Conservation (phyloP, 495 filamentous ascomycete species). For the Lepidopterella palustris region DNA sequence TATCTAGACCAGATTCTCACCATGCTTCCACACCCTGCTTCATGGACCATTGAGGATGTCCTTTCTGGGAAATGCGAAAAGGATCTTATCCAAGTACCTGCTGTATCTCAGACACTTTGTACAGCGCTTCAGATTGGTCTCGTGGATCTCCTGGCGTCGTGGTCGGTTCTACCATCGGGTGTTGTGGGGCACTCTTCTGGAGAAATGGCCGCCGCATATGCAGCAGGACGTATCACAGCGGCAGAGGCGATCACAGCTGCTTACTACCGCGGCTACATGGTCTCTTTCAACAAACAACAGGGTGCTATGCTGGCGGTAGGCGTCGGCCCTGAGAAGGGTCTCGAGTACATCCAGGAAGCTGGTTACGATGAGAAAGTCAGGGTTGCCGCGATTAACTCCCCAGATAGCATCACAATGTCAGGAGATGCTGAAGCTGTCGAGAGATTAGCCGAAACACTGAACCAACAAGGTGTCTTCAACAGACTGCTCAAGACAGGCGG, state of each 20-base stretch:
- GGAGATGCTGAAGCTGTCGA: conserved; percentile 35
- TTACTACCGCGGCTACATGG: background rate
- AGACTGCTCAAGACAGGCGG: conserved; percentile 35
- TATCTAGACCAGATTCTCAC: background rate
- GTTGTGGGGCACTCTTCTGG: conserved; percentile 19
- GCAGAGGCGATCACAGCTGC: background rate
- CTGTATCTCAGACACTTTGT: conserved; percentile 17
- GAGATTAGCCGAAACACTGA: conserved; percentile 29
- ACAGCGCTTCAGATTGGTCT: conserved; percentile 15
- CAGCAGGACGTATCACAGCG: conserved; percentile 1
- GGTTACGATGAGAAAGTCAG: no score
- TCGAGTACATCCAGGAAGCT: no score
- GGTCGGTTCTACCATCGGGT: conserved; percentile 3
- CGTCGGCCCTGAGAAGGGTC: no score
- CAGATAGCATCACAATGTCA: conserved; percentile 34
- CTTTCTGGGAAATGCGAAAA: background rate
- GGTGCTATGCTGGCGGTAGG: background rate
- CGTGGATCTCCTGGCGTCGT: conserved; percentile 6
- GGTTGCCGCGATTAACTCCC: conserved; percentile 32
- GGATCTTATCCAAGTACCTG: no score
- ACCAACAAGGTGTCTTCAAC: conserved; percentile 35
- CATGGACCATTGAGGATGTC: background rate
- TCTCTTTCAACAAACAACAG: background rate
- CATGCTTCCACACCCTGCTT: background rate
- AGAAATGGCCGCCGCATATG: conserved; percentile 20